Conservation (phyloP, 176 grass and related monocot genomes). For the Musa itinerans region DNA sequence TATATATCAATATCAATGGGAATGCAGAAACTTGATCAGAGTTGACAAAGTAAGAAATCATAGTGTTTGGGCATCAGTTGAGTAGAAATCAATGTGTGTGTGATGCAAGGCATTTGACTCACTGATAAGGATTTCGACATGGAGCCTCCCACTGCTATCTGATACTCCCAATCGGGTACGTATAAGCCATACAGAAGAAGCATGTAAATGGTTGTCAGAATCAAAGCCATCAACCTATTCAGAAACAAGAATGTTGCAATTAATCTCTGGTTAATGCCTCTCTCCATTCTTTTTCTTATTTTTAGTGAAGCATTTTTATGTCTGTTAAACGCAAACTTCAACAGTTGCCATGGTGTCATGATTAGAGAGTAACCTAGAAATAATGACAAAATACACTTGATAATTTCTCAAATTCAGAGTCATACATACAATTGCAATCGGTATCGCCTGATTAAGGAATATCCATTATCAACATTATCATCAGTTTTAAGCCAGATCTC, state of each 20-base stretch:
- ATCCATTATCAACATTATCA: slow-evolving; percentile 35
- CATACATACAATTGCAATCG: slow-evolving; percentile 39
- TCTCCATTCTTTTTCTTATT: background rate
- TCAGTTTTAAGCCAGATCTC: slow-evolving; percentile 76
- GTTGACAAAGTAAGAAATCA: background rate
- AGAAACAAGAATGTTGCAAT: background rate
- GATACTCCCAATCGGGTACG: slow-evolving; percentile 64
- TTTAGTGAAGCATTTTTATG: background rate
- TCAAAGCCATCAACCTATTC: slow-evolving; percentile 20
- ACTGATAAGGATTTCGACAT: slow-evolving; percentile 33
- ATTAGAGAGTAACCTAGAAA: background rate
- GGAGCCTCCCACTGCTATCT: slow-evolving; percentile 30
- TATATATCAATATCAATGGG: background rate
- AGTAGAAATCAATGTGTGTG: background rate
- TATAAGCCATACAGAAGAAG: slow-evolving; percentile 47
- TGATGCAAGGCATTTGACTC: background rate
- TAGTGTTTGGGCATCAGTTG: slow-evolving; percentile 7
- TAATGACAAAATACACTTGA: background rate
- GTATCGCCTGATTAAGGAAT: slow-evolving; percentile 53
- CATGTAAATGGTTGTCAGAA: slow-evolving; percentile 50
- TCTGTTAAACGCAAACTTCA: background rate
- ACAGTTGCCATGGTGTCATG: background rate
- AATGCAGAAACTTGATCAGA: slow-evolving; percentile 8
- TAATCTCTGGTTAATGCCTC: background rate
- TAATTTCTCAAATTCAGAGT: too few species aligned